These are phyloP conservation scores for Phoenix dactylifera DNA, from an alignment of 176 grass and related monocot species.

Conservation along the genomic window DNA sequence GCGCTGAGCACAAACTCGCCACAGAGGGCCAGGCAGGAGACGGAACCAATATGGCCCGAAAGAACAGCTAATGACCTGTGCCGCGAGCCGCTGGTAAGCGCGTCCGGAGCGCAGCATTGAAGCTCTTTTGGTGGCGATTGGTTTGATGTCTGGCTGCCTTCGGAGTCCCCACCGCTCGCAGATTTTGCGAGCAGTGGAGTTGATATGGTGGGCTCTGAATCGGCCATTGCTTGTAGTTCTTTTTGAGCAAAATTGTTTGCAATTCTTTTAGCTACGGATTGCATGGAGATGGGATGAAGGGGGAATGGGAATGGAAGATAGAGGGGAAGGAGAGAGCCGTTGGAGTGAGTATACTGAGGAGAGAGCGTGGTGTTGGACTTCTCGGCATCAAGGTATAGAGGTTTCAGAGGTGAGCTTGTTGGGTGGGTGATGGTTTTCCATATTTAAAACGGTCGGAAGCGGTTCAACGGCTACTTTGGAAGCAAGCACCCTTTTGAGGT, in stretches of 20 bases:
- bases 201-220: conserved; percentile 14
- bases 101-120: not conserved
- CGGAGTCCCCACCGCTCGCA: not conserved
- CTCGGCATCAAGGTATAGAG: too few species aligned
- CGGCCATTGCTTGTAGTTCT: not conserved
- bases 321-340: too few species aligned
- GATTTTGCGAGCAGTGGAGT: conserved; percentile 24
- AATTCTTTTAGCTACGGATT: not conserved
- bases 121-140: too few species aligned
- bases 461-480: conserved; percentile 35
- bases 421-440: not conserved
- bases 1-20: conserved; percentile 91
- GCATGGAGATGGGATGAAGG: conserved; percentile 5
- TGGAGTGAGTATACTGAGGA: too few species aligned
- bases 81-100: not conserved
- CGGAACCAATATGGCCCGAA: conserved; percentile 44
- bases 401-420: too few species aligned
- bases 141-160: not conserved
- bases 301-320: not conserved
- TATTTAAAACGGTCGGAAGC: conserved; percentile 9
- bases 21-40: conserved; percentile 72
- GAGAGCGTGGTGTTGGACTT: too few species aligned
- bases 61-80: conserved; percentile 62
- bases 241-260: too few species aligned
- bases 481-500: not conserved